Base-by-base conservation (phyloP, 352 stramenopile species). In the Globisporangium orthogonon region DNA sequence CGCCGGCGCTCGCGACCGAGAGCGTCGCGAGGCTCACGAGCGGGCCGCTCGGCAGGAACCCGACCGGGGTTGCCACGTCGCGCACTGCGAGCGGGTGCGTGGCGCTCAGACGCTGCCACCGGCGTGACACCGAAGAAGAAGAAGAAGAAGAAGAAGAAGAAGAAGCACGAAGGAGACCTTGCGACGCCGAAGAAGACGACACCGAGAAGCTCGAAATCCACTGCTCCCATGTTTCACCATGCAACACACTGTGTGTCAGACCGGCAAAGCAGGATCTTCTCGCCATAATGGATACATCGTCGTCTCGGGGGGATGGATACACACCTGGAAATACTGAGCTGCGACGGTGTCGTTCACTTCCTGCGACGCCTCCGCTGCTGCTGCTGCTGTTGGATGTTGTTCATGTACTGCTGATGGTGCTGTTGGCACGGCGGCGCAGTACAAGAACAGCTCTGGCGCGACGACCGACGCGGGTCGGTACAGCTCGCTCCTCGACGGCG, bases 11-110 rank as follows among this genome's bases (percentile, higher is more conserved):
- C 28, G 76, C 63, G 31, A 71, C 74, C 9, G 71, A 58, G 41
- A 86, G 51, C 46, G 76, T 86, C 44, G 70, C 50, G 7, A 69
- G 65, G 45, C 73, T 84, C 57, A 86, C 76, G 49, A 84, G 44
- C 28, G 60, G 50, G 23, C 47, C 57, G 3, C 53, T 78, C 31
- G 73, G 67, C 30, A 86, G 53, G 40, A 73, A 82, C 9, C 76
- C 76, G 0, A 84, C 74, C 4, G 76, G 76, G 4, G 60, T 74
- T 10, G 63, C 48, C 15, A 78, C 63, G 15, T 66, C 49, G 4
- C 31, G 43, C 3, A 74, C 23, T 9, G 41, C 11, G 52, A 56
- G 43, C 51, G 71, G 70, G 29, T 41, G 49, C 4, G 31, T n/a
- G n/a, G 69, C 39, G 14, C 46, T 41, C 18, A 82, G 41, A 7